Evolutionary conservation across 2,329 filamentous ascomycete species (phyloP), one percentile per base, ranked within the genome.

Genomic region (Phaeomoniella chlamydospora): DNA sequence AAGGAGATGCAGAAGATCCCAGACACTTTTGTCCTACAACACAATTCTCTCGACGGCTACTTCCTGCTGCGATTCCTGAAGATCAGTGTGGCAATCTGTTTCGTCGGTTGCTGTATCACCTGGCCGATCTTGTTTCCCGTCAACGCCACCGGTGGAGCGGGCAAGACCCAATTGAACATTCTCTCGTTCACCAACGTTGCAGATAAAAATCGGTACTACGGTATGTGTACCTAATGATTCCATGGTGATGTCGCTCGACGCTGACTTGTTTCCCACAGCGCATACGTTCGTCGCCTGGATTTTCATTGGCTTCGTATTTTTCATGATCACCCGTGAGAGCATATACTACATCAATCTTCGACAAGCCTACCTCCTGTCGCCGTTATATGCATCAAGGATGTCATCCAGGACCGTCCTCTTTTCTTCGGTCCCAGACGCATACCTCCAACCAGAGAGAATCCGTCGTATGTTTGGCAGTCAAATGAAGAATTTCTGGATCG

Each of bases 331-430:
- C 38, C 74, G 88, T 39, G 88, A 96, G 57, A 78, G 75, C 52
- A 80, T 96, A 47, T 94, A 79, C 68, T 93, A 84, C 58, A 80
- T 94, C 64, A 93, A 92, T 50, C 61, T 96, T 35, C 81, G 87
- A 43, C 88, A 96, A 59, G 88, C 88, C 0, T 94, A 92, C 59
- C 73, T 92, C 29, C 72, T 92, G 37, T 87, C 85, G 9, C 85
- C 86, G 9, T 67, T 82, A 33, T 92, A 92, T 54, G 72, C 85
- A 36, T 80, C 78, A 49, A 81, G 87, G 39, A 76, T 94, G 32
- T 94, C 88, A 2, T 88, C 87, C 2, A 77, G 85, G 37, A 94
- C 87, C 1, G 81, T 96, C 1, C 74, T 98, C 10, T 86, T 94
- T 56, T 80, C 85, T 2, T 80, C 83, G 2, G 85, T 94, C 1